These are phyloP conservation scores for Puccinia novopanici DNA, from an alignment of 1,284 basidiomycete genomes.

Conservation along the genomic window DNA sequence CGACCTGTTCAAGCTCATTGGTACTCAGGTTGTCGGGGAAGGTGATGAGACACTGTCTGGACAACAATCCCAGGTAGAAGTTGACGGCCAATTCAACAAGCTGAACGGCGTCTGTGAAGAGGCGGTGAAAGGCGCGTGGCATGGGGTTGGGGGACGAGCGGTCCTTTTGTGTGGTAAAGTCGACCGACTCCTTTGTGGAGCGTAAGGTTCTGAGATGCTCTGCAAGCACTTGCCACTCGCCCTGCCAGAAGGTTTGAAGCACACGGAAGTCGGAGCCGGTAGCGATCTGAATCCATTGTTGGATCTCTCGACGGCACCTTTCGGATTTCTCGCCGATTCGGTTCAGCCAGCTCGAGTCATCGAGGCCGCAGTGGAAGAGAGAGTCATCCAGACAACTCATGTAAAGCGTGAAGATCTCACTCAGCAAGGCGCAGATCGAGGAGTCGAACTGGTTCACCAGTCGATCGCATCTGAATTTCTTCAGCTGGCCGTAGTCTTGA, in stretches of 20 bases:
- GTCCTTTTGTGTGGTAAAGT: too few relatives aligned
- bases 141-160: too few relatives aligned
- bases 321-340: too few relatives aligned
- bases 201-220: too few relatives aligned
- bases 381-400: not conserved
- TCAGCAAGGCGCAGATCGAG: too few relatives aligned
- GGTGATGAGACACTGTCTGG: not conserved
- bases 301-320: not conserved
- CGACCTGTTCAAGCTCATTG: not conserved
- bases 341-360: too few relatives aligned
- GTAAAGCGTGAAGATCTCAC: not conserved
- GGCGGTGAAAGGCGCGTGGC: too few relatives aligned
- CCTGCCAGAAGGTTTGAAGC: not conserved
- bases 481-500: not conserved
- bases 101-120: too few relatives aligned
- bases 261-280: not conserved
- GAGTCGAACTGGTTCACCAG: not conserved
- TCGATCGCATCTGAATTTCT: not conserved
- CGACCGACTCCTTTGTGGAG: too few relatives aligned
- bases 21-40: not conserved
- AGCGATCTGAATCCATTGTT: not conserved
- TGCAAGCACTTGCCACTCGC: not conserved
- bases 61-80: not conserved
- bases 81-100: not conserved
- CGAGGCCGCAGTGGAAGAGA: too few relatives aligned